Percentiles rank a stretch among this genome's conserved stretches.
Evolutionary conservation across 2,329 filamentous ascomycete genomes (phyloP).

Genomic region (Botryotinia convoluta): DNA sequence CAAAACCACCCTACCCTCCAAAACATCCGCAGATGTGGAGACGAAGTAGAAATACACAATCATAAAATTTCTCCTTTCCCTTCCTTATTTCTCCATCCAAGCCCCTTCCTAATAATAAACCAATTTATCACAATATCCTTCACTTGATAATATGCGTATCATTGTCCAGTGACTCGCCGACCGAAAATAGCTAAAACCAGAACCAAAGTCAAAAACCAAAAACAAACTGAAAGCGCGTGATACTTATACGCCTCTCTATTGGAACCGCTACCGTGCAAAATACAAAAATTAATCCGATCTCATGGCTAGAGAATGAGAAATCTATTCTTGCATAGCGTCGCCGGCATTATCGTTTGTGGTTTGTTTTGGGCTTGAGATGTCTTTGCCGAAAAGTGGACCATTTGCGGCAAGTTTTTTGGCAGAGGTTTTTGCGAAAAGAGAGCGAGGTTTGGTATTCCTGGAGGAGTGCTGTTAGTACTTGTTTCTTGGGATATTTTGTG

Average conservation of each 20-base stretch:
- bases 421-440: slow-evolving; percentile 64
- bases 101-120: background rate
- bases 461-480: slow-evolving; percentile 29
- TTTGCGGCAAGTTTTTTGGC: slow-evolving; percentile 53
- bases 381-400: slow-evolving; percentile 31
- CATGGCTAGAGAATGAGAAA: background rate
- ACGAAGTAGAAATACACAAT: slow-evolving; percentile 18
- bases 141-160: slow-evolving; percentile 14
- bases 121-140: slow-evolving; percentile 13
- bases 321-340: slow-evolving; percentile 17
- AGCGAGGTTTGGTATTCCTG: slow-evolving; percentile 61
- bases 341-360: background rate
- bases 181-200: slow-evolving; percentile 11
- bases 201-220: slow-evolving; percentile 2
- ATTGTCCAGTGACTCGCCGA: slow-evolving; percentile 4
- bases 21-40: background rate
- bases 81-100: slow-evolving; percentile 11
- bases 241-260: slow-evolving; percentile 19
- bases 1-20: slow-evolving; percentile 10
- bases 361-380: slow-evolving; percentile 11
- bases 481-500: background rate
- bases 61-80: background rate
- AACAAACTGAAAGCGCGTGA: background rate
- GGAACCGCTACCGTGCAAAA: background rate
- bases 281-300: slow-evolving; percentile 1